Base-by-base conservation (phyloP, 2,329 filamentous ascomycete species). In the Ophiocordyceps unilateralis region DNA sequence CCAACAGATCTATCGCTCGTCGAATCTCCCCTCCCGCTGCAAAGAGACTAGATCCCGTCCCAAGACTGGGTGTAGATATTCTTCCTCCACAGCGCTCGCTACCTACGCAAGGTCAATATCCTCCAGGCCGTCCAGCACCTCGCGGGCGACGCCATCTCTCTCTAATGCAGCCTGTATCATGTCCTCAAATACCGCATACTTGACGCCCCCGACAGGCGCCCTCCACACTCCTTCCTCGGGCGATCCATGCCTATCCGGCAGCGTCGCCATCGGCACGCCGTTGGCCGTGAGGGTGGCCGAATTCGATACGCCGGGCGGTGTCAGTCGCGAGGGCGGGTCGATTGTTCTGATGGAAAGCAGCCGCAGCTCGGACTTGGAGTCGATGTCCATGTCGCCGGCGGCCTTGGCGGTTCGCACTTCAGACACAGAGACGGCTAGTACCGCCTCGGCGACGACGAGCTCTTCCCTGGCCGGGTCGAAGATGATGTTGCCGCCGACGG, bases 381-480 rank as follows among this genome's bases (percentile, higher is more conserved):
- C 65, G 26, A 66, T 53, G 5, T 69, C 65, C 58, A 64, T 63
- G 30, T 57, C 58, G 1, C 58, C 56, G 50, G 40, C 44, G 45
- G 36, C 50, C 42, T 53, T 50, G 28, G 41, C 44, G 46, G 36
- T 50, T 41, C 53, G 50, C 28, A 57, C 56, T 50, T 75, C 73
- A 15, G 76, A 76, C 28, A 93, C 72, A 0, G 87, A 93, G 5
- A 96, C 75, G 2, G 89, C 91, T 39, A 96, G 68, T 3, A 91
- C 84, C 12, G 81, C 78, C 55, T 96, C 89, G 1, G 91, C 91
- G 4, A 96, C 89, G 2, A 87, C 84, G 15, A 98, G 78, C 61
- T 98, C 91, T 58, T 95, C 88, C 51, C 81, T 79, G 42, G 77
- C 81, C 0, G 91, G 89, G 58, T 98, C 91, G 64, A 96, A 95